Base-by-base conservation (phyloP, 2,329 filamentous ascomycete species). In the Neocatenulostroma microsporum region DNA sequence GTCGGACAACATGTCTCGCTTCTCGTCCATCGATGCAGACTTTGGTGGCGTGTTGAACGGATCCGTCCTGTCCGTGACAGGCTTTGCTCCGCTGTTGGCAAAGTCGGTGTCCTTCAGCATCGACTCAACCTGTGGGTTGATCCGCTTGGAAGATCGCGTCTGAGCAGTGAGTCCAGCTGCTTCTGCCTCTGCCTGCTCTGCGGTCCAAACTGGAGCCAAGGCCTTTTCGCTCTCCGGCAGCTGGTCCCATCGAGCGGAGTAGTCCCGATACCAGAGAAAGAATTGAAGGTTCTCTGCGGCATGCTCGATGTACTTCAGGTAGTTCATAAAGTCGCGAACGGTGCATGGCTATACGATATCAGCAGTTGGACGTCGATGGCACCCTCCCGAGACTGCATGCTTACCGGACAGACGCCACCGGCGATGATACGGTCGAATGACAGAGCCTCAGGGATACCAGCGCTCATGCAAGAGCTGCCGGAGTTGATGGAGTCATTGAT, bases 291-390 rank as follows among this genome's bases (percentile, higher is more conserved):
- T 89, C 63, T 91, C 84, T 35, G 84, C 82, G 15, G 80, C 70
- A 45, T 80, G 74, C 60, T 89, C 83, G 42, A 89, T 76, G 58
- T 89, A 88, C 42, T 83, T 70, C 42, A 89, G 72, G 49, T 87
- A 89, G 60, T 86, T 83, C 80, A 89, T 85, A 56, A 91, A 88
- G 57, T 91, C 83, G 26, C 81, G 76, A 21, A 79, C 64, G 2
- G 83, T 87, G 62, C 82, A 82, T 38, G 84, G 84, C 84, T 87
- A 32, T n/a, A n/a, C n/a, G n/a, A n/a, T n/a, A n/a, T n/a, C n/a
- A n/a, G n/a, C n/a, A n/a, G n/a, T n/a, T n/a, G n/a, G n/a, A n/a
- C n/a, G n/a, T n/a, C n/a, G n/a, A n/a, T n/a, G n/a, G n/a, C n/a
- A n/a, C n/a, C n/a, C n/a, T n/a, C n/a, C n/a, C n/a, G n/a, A n/a